A percentile compares a stretch with the other conserved stretches of the same genome.
Evolutionary conservation across 441 rosid species (phyloP).

Genomic region (Gossypium aridum): DNA sequence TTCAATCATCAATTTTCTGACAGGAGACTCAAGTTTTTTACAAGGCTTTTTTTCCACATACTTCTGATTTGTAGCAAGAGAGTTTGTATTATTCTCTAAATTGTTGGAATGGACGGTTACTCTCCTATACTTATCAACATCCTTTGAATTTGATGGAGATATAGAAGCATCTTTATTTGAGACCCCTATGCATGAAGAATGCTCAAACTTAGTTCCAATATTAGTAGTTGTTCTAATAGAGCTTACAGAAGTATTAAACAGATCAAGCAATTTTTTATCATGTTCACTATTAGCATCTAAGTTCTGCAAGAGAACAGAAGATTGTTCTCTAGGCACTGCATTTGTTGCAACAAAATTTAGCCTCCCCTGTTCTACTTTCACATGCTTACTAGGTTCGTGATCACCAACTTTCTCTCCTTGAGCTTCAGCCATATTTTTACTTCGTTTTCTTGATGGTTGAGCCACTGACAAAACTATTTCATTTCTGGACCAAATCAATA

Average conservation of each 20-base stretch:
- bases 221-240: slow-evolving; percentile 15
- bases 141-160: slow-evolving; percentile 9
- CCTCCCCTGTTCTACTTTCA: slow-evolving; percentile 24
- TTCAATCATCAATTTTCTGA: slow-evolving; percentile 13
- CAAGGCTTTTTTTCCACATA: slow-evolving; percentile 15
- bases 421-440: slow-evolving; percentile 13
- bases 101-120: slow-evolving; percentile 4
- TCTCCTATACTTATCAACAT: slow-evolving; percentile 15
- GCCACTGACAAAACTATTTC: slow-evolving; percentile 13
- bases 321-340: slow-evolving; percentile 11
- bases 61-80: slow-evolving; percentile 13
- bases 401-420: slow-evolving; percentile 17
- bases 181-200: slow-evolving; percentile 16
- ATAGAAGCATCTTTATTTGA: slow-evolving; percentile 19
- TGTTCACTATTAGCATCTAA: slow-evolving; percentile 11
- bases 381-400: slow-evolving; percentile 18
- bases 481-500: slow-evolving; percentile 18
- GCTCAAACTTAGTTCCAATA: slow-evolving; percentile 13
- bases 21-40: slow-evolving; percentile 12
- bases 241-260: slow-evolving; percentile 12
- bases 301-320: slow-evolving; percentile 17
- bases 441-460: slow-evolving; percentile 22
- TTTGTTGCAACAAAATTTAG: slow-evolving; percentile 17
- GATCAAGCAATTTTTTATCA: slow-evolving; percentile 13
- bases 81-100: slow-evolving; percentile 10